These are phyloP conservation scores for Sporothrix humicola DNA, from an alignment of 2,329 filamentous ascomycete genomes.

Conservation along the genomic window DNA sequence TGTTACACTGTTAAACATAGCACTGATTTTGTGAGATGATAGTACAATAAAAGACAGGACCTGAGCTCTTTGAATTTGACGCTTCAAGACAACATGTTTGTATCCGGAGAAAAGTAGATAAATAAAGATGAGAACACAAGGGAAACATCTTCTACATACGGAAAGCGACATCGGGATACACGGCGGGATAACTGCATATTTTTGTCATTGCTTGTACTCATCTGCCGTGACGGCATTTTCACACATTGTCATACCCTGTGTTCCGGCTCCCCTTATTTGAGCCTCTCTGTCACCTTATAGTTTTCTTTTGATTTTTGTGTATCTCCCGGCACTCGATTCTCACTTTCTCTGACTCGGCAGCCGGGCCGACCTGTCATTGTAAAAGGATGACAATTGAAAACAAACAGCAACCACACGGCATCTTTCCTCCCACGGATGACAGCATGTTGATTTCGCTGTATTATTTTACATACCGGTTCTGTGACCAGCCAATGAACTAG, in stretches of 20 bases:
- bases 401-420: neutral
- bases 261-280: neutral
- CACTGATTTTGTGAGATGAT: neutral
- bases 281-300: neutral
- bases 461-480: neutral
- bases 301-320: neutral
- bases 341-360: neutral
- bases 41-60: neutral
- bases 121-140: neutral
- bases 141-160: too few relatives aligned
- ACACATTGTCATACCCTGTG: neutral
- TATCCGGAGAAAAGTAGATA: neutral
- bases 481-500: neutral
- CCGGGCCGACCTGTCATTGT: neutral
- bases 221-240: neutral
- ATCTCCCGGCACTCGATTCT: neutral
- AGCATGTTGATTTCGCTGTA: neutral
- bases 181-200: neutral
- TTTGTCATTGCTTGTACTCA: neutral
- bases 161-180: too few relatives aligned
- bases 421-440: conserved; percentile 5
- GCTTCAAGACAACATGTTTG: neutral
- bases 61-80: too few relatives aligned
- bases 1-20: neutral
- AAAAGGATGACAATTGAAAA: too few relatives aligned